A percentile compares a stretch with the other conserved stretches of the same genome.
These are phyloP conservation scores for Phytophthora agathidicida DNA, from an alignment of 352 stramenopile species.

Conservation along the genomic window DNA sequence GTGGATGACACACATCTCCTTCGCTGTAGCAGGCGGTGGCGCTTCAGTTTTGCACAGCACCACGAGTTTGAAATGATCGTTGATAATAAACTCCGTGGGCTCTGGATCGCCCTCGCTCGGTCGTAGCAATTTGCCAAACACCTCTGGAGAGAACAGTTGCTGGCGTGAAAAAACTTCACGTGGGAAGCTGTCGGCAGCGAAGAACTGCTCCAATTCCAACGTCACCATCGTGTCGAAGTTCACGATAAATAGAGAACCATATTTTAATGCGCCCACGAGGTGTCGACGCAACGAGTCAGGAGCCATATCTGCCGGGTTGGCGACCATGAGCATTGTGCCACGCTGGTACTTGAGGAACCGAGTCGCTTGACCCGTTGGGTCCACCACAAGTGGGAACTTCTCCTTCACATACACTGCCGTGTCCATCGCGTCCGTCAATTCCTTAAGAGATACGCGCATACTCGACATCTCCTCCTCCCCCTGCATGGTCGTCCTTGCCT, in stretches of 20 bases:
- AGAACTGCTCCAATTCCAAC: conserved; percentile 84
- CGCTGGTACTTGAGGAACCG: conserved; percentile 93
- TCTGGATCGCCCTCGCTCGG: conserved; percentile 56
- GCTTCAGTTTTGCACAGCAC: conserved; percentile 59
- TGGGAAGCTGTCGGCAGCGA: conserved; percentile 69
- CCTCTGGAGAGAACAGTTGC: conserved; percentile 68
- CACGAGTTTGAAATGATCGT: conserved; percentile 89
- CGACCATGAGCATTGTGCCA: conserved; percentile 79
- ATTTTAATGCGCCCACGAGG: conserved; percentile 74
- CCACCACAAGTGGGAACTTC: conserved; percentile 88
- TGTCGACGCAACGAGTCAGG: conserved; percentile 67
- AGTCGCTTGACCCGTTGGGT: conserved; percentile 74
- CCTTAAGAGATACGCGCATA: conserved; percentile 72
- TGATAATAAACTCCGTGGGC: conserved; percentile 67
- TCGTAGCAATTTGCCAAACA: conserved; percentile 56
- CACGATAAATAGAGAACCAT: conserved; percentile 78
- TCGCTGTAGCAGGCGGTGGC: conserved; percentile 56
- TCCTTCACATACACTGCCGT: conserved; percentile 86
- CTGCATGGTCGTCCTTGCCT: conserved; percentile 14
- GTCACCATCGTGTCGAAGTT: conserved; percentile 73
- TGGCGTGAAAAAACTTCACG: conserved; percentile 70
- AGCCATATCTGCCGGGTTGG: conserved; percentile 75
- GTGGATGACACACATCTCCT: conserved; percentile 71
- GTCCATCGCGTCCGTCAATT: conserved; percentile 87
- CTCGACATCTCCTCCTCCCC: not conserved